Percentiles rank a stretch among this genome's conserved stretches.
phyloP scores from a whole-genome alignment of 257 asterid genomes.

The Knoxia roxburghii region DNA sequence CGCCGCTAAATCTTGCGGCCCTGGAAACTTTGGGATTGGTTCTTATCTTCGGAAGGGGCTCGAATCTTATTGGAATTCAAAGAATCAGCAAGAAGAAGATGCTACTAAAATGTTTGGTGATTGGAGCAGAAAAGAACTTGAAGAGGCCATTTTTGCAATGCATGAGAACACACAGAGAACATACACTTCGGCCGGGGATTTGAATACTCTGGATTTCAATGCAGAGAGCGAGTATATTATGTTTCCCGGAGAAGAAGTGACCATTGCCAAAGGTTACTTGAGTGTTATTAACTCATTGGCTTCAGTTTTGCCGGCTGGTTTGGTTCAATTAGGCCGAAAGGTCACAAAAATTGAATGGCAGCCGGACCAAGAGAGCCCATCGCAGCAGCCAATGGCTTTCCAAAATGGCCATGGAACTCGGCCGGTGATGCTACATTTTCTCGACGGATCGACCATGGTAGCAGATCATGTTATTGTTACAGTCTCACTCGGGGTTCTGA shows the following conservation, averaged over 20 bases:
- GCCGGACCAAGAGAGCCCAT: neutral
- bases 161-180: conserved; percentile 66
- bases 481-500: conserved; percentile 75
- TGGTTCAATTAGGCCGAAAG: conserved; percentile 48
- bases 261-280: conserved; percentile 64
- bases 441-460: conserved; percentile 45
- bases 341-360: conserved; percentile 63
- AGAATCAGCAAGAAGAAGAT: conserved; percentile 11
- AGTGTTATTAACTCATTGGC: conserved; percentile 52
- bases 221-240: conserved; percentile 66
- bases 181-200: conserved; percentile 61
- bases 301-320: conserved; percentile 62
- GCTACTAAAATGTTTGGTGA: conserved; percentile 21
- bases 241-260: conserved; percentile 80
- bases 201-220: conserved; percentile 47
- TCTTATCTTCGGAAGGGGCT: conserved; percentile 58
- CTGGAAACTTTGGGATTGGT: conserved; percentile 41
- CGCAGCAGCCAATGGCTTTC: neutral
- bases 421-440: conserved; percentile 66
- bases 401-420: conserved; percentile 17
- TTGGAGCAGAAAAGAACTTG: conserved; percentile 44
- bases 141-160: conserved; percentile 62
- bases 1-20: conserved; percentile 17
- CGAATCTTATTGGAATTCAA: conserved; percentile 36
- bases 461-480: conserved; percentile 83